Conservation (phyloP, 1,139 yeast species). For the Saccharomyces hybrid region DNA sequence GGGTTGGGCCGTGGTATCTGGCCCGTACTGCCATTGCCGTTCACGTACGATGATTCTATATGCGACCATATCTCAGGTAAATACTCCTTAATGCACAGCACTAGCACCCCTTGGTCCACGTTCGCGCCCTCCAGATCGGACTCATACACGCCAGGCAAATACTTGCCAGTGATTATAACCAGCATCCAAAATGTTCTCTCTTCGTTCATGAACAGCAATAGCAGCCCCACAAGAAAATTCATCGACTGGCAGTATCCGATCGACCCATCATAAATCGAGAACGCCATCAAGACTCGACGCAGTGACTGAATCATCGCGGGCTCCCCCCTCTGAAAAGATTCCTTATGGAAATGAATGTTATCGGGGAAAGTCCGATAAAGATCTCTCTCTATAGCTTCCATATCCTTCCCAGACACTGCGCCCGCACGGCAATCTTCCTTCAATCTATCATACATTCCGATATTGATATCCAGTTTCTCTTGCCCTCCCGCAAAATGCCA, state of each 20-base stretch:
- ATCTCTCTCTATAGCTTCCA: conserved; percentile 89
- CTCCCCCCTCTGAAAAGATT: conserved; percentile 36
- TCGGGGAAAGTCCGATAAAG: conserved; percentile 91
- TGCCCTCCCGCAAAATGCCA: conserved; percentile 84
- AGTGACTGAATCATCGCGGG: conserved; percentile 60
- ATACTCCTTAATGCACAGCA: conserved; percentile 76
- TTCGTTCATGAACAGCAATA: conserved; percentile 77
- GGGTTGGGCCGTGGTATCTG: conserved; percentile 2
- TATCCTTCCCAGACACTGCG: conserved; percentile 45
- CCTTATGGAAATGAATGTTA: conserved; percentile 59
- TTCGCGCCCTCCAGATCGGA: conserved; percentile 87
- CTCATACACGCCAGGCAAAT: conserved; percentile 86
- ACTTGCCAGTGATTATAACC: conserved; percentile 75
- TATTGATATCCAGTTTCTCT: conserved; percentile 58
- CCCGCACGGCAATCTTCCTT: conserved; percentile 5
- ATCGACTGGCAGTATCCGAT: conserved; percentile 94
- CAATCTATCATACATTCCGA: conserved; percentile 57
- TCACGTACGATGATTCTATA: conserved; percentile 33
- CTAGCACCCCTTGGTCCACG: conserved; percentile 86
- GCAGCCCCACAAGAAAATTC: conserved; percentile 80
- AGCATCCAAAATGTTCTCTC: conserved; percentile 93
- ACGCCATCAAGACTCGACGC: conserved; percentile 73
- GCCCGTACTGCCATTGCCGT: conserved; percentile 5
- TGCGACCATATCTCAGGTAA: conserved; percentile 72
- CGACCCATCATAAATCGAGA: conserved; percentile 77